Percentiles rank a stretch among this genome's conserved stretches.
These are phyloP conservation scores for Physocladia obscura DNA, from an alignment of 192 early-diverging fungal species.

Conservation along the genomic window DNA sequence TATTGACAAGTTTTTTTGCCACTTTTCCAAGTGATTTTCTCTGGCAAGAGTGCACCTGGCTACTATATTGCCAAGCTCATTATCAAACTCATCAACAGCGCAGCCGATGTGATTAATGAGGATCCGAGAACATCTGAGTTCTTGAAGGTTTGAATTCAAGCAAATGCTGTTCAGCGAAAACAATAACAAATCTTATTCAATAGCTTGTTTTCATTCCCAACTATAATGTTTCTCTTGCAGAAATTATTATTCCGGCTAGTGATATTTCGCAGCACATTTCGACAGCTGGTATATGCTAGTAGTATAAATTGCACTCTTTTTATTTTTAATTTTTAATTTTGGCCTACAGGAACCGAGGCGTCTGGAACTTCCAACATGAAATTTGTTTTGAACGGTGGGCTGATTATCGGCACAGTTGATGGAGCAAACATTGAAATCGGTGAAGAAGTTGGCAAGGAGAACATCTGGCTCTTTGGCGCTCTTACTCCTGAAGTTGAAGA, in stretches of 20 bases:
- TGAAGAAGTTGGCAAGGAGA: constrained; percentile 94
- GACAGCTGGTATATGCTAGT: constrained; percentile 69
- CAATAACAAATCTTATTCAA: neutral
- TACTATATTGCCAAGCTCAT: constrained; percentile 99
- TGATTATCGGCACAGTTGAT: constrained; percentile 96
- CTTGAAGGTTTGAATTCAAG: constrained; percentile 56
- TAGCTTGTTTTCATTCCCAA: constrained; percentile 92
- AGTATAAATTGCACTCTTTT: too few relatives aligned
- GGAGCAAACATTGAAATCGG: constrained; percentile 99
- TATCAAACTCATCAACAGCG: constrained; percentile 98
- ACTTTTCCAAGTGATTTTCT: constrained; percentile 93
- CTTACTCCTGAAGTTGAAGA: constrained; percentile 91
- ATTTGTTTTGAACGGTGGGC: constrained; percentile 97
- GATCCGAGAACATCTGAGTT: constrained; percentile 77
- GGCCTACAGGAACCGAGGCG: constrained; percentile 80
- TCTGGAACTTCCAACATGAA: constrained; percentile 99
- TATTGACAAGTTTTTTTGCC: too few relatives aligned
- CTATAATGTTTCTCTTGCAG: constrained; percentile 97
- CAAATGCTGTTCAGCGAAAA: neutral
- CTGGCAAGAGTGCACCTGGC: constrained; percentile 95
- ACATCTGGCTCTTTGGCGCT: constrained; percentile 97
- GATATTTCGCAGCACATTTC: constrained; percentile 99
- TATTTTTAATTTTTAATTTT: neutral
- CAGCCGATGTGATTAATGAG: constrained; percentile 83
- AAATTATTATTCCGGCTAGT: constrained; percentile 93